phyloP scores from a whole-genome alignment of 495 filamentous ascomycete species.

The Neurospora discreta region DNA sequence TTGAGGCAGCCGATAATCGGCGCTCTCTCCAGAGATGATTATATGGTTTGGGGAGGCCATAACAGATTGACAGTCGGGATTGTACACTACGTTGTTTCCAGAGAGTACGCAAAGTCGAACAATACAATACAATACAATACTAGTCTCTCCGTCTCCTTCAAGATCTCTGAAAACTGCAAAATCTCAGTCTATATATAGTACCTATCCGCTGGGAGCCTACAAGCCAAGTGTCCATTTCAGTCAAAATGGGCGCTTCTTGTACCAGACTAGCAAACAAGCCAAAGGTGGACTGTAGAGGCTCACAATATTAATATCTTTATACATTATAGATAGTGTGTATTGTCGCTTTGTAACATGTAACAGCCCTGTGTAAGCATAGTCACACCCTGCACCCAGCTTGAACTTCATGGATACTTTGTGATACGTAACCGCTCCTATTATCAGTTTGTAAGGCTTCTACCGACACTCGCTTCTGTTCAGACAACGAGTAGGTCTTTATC shows the following conservation, averaged over 20 bases:
- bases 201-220: no score
- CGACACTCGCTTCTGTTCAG: not conserved
- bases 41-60: not conserved
- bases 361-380: not conserved
- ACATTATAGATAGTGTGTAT: not conserved
- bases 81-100: not conserved
- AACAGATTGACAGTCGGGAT: not conserved
- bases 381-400: not conserved
- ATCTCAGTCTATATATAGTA: no score
- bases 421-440: not conserved
- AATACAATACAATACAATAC: not conserved
- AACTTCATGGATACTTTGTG: not conserved
- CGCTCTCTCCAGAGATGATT: not conserved
- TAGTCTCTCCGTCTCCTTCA: no score
- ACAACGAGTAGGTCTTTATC: conserved; percentile 18
- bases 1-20: not conserved
- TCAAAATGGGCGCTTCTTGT: no score
- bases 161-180: no score
- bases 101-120: not conserved
- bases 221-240: no score
- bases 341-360: not conserved
- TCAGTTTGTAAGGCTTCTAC: not conserved
- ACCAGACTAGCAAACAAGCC: no score
- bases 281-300: not conserved
- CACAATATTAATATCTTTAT: not conserved